Evolutionary conservation across 176 grass and related monocot genomes (phyloP).

Genomic region (Hsuehochloa calcarea): DNA sequence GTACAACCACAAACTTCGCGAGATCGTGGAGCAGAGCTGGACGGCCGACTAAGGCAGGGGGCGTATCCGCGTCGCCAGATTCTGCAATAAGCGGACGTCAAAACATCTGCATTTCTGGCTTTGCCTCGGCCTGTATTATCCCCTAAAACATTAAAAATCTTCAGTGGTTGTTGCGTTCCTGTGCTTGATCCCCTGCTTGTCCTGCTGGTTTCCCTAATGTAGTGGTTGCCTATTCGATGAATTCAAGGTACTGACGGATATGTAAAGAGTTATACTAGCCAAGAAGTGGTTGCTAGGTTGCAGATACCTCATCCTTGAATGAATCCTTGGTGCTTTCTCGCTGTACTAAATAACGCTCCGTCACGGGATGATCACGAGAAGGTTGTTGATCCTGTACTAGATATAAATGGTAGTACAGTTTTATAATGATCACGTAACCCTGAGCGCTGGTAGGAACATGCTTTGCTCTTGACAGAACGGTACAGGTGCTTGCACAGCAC

Average conservation of each 20-base stretch:
- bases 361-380: neutral
- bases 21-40: constrained; percentile 96
- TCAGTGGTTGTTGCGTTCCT: constrained; percentile 10
- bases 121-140: constrained; percentile 19
- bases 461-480: neutral
- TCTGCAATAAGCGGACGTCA: constrained; percentile 33
- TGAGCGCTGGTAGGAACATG: neutral
- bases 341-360: neutral
- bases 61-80: neutral
- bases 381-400: neutral
- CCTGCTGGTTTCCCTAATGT: neutral
- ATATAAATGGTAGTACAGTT: neutral
- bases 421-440: neutral
- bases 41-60: constrained; percentile 60
- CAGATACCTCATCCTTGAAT: neutral
- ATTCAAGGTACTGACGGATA: neutral
- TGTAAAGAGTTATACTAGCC: constrained; percentile 30
- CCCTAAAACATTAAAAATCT: constrained; percentile 14
- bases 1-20: constrained; percentile 83
- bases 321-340: neutral
- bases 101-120: constrained; percentile 33
- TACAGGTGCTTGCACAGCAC: constrained; percentile 5
- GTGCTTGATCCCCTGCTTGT: constrained; percentile 29
- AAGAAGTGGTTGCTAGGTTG: constrained; percentile 25
- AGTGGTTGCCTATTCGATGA: constrained; percentile 26